Percentiles rank a stretch among this genome's conserved stretches.
phyloP scores from a whole-genome alignment of 371 early-diverging fungal species.

The Rhizopus microsporus region DNA sequence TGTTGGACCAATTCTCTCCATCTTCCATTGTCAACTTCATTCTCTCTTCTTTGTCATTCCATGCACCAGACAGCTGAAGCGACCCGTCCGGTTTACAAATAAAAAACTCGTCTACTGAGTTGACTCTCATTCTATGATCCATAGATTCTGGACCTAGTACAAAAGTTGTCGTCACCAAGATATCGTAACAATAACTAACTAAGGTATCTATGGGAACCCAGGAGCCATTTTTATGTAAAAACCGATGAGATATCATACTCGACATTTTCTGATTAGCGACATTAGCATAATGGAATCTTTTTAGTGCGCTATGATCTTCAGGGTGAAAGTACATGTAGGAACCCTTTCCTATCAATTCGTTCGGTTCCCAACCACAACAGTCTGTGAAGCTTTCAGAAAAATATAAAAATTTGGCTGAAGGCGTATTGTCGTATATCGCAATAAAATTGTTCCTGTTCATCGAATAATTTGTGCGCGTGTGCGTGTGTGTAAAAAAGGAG shows the following conservation, averaged over 20 bases:
- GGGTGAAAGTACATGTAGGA: constrained; percentile 51
- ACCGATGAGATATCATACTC: constrained; percentile 38
- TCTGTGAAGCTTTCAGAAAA: constrained; percentile 52
- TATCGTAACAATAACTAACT: constrained; percentile 46
- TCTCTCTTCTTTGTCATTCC: constrained; percentile 30
- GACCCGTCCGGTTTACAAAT: constrained; percentile 29
- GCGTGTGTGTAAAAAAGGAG: too few species aligned
- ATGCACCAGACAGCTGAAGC: constrained; percentile 32
- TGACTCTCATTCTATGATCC: constrained; percentile 37
- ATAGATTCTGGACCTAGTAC: constrained; percentile 24
- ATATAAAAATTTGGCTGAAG: constrained; percentile 43
- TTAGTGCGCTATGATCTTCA: constrained; percentile 37
- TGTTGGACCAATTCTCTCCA: not conserved
- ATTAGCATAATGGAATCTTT: constrained; percentile 43
- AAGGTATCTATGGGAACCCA: constrained; percentile 35
- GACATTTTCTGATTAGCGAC: constrained; percentile 54
- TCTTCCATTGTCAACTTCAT: constrained; percentile 4
- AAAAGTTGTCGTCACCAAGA: constrained; percentile 31
- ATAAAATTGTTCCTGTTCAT: constrained; percentile 47
- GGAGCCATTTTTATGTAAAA: constrained; percentile 28
- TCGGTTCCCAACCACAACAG: constrained; percentile 53
- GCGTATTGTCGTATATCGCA: constrained; percentile 57
- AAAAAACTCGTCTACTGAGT: constrained; percentile 38
- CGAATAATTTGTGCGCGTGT: not conserved
- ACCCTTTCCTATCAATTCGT: constrained; percentile 50